Base-by-base conservation (phyloP, 768 basidiomycete species). In the Tulasnella calospora region DNA sequence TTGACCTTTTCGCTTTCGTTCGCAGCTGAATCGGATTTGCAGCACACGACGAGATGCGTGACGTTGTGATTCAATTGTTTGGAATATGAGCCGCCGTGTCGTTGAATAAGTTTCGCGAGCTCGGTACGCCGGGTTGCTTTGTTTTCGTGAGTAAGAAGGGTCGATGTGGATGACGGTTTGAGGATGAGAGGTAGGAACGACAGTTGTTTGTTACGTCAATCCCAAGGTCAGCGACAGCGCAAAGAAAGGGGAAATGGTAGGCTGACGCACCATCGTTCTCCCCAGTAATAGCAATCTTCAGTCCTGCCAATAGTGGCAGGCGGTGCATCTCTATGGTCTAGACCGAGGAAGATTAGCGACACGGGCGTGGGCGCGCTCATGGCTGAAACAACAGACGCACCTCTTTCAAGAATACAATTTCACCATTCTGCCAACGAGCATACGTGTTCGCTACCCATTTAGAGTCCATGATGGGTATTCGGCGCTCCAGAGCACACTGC, bases 31-130 rank as follows among this genome's bases (percentile, higher is more conserved):
- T 83, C 81, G 38, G 87, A 87, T 79, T 90, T 87, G 61, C 90
- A 89, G 2, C 90, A 88, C 82, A 94, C 94, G 10, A 98, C 85
- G 1, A 98, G 86, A 84, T 98, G 96, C 0, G 96, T 98, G 44
- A 94, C 92, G 74, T 86, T 89, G 1, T 93, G 89, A 81, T 94
- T 92, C 30, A 98, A 87, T 78, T 89, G 89, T 84, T 92, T 92
- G 55, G 91, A 85, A 81, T 94, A 95, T 44, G 83, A 82, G 1
- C 96, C 96, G 15, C 90, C 90, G 46, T 91, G 84, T 17, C 85
- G 73, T 12, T 86, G 88, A 61, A 96, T 85, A 3, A 90, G 83
- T 71, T 88, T 87, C 81, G 89, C 89, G 79, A 97, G 92, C 73
- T 90, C 84, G 0, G 88, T 88, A 27, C 94, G 90, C 19, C 87